Percentiles rank a stretch among this genome's conserved stretches.
Conservation (phyloP, 1,284 basidiomycete genomes). For the Laetiporus sulphureus region DNA sequence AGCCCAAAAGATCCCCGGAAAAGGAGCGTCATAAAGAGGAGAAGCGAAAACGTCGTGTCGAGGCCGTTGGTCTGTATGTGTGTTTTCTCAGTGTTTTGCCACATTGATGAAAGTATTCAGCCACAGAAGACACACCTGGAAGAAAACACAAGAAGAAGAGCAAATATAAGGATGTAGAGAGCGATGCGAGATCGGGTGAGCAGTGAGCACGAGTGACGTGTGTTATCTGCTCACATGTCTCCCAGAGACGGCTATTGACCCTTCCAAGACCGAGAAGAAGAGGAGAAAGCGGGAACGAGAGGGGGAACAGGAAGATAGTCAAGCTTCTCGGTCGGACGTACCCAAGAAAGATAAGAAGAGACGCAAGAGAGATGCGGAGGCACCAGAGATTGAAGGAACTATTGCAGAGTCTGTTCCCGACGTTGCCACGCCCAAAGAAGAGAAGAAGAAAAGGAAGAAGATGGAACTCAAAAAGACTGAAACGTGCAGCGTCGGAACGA, state of each 20-base stretch:
- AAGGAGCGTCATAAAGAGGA: constrained; percentile 8
- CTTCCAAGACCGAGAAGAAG: constrained; percentile 20
- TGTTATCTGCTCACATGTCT: neutral
- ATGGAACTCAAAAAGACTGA: constrained; percentile 6
- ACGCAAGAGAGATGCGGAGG: constrained; percentile 14
- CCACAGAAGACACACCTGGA: constrained; percentile 22
- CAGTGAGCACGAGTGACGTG: too few relatives aligned
- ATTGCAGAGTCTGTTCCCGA: constrained; percentile 2
- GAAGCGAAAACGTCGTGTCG: constrained; percentile 9
- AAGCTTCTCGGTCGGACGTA: constrained; percentile 17
- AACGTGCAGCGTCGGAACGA: too few relatives aligned
- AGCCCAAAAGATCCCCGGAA: constrained; percentile 16
- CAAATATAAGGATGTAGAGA: neutral
- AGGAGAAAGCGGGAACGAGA: constrained; percentile 23
- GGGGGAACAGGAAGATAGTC: constrained; percentile 19
- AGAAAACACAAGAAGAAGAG: constrained; percentile 10
- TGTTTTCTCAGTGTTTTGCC: neutral
- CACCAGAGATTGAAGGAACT: neutral
- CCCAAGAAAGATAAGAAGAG: constrained; percentile 23
- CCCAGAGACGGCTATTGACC: constrained; percentile 15
- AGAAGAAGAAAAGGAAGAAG: constrained; percentile 19
- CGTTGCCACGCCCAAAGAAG: constrained; percentile 13
- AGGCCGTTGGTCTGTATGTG: constrained; percentile 23
- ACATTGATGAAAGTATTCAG: too few relatives aligned
- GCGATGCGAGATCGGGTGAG: too few relatives aligned